Evolutionary conservation across 176 grass and related monocot species (phyloP).

Genomic region (Zizania latifolia): DNA sequence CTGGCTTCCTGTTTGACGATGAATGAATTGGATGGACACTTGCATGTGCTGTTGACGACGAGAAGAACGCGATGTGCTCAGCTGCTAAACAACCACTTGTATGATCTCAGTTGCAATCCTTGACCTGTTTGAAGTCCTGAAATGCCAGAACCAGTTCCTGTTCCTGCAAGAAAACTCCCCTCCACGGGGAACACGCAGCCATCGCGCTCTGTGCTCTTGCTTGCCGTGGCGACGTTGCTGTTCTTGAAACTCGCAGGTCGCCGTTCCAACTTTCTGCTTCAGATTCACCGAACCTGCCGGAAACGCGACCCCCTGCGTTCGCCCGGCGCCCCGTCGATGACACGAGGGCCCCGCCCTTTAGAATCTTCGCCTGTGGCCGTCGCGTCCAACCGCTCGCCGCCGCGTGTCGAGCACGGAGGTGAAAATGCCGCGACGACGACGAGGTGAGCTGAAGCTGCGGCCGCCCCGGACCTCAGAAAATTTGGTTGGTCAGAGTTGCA

Average conservation of each 20-base stretch:
- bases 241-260: not conserved
- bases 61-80: not conserved
- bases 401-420: not conserved
- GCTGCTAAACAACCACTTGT: too few species aligned
- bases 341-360: not conserved
- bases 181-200: too few species aligned
- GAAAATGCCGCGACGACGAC: not conserved
- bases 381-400: not conserved
- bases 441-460: not conserved
- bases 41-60: not conserved
- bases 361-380: not conserved
- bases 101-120: not conserved
- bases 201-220: too few species aligned
- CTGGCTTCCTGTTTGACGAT: too few species aligned
- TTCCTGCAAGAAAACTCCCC: not conserved
- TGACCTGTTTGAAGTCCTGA: too few species aligned
- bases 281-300: slow-evolving; percentile 21
- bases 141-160: not conserved
- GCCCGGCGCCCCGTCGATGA: not conserved
- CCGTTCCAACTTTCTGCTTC: not conserved
- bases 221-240: not conserved
- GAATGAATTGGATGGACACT: not conserved
- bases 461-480: slow-evolving; percentile 34
- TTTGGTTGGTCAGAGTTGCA: slow-evolving; percentile 22
- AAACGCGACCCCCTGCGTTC: not conserved